phyloP scores from a whole-genome alignment of 225 moss, liverwort and hornwort genomes.

The Pseudoscleropodium purum region DNA sequence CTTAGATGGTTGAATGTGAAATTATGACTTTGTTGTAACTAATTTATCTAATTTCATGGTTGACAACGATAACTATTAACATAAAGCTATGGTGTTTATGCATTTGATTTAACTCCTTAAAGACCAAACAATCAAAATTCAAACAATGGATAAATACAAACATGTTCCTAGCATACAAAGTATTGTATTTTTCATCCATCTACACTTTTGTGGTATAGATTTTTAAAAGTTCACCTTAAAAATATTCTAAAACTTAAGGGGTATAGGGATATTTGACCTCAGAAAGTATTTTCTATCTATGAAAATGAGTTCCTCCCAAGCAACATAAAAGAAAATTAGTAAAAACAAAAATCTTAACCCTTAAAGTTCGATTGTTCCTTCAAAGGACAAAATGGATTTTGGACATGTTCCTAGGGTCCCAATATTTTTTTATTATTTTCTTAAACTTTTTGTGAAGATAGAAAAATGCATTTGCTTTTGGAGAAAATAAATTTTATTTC shows the following conservation, averaged over 20 bases:
- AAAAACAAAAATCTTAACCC: no score
- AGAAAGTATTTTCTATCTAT: background rate
- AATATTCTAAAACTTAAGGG: background rate
- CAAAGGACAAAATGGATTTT: background rate
- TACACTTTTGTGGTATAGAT: background rate
- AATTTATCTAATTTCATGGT: background rate
- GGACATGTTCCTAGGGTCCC: accelerated
- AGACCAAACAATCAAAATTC: no score
- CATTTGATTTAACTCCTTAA: no score
- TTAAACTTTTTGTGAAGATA: background rate
- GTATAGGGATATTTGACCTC: accelerated
- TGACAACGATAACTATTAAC: background rate
- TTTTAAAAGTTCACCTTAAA: background rate
- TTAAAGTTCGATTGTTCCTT: accelerated
- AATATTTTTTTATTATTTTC: no score
- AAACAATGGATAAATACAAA: no score
- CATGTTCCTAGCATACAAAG: accelerated
- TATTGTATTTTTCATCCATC: no score
- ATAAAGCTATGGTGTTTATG: no score
- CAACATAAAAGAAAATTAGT: no score
- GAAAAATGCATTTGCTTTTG: accelerated
- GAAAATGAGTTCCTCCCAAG: background rate
- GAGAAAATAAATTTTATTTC: no score
- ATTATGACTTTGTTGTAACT: background rate
- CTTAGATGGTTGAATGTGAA: background rate